phyloP scores from a whole-genome alignment of 2,329 filamentous ascomycete species.

The Monilinia fructicola region DNA sequence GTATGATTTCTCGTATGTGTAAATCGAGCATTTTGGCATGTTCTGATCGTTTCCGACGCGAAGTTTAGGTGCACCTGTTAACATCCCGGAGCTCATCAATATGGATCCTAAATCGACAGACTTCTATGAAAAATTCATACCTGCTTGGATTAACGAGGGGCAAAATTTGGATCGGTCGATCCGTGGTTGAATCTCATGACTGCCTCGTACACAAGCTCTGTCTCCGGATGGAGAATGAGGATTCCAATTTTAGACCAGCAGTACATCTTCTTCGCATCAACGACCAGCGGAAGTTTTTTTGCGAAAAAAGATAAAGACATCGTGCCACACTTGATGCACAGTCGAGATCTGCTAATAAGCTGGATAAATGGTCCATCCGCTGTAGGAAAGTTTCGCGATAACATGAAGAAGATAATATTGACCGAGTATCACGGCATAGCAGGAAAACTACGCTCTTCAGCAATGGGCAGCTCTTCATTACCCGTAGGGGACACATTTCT shows the following conservation, averaged over 20 bases:
- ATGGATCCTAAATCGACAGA: neutral
- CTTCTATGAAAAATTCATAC: neutral
- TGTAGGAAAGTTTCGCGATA: neutral
- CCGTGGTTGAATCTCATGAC: neutral
- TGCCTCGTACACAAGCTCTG: neutral
- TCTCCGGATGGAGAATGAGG: neutral
- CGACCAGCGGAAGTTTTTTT: neutral
- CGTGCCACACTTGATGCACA: neutral
- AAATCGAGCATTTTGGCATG: neutral
- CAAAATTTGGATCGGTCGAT: neutral
- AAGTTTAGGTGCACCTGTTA: conserved; percentile 1
- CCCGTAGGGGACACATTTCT: neutral
- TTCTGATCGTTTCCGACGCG: neutral
- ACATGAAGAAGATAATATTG: neutral
- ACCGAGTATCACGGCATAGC: neutral
- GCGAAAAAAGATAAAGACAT: neutral
- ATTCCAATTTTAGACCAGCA: neutral
- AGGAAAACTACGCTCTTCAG: neutral
- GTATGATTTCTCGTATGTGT: neutral
- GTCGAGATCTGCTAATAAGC: neutral
- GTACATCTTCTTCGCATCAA: neutral
- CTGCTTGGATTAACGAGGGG: neutral
- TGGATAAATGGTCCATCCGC: conserved; percentile 1
- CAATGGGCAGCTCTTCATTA: neutral
- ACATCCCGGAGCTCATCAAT: neutral